A percentile compares a stretch with the other conserved stretches of the same genome.
phyloP scores from a whole-genome alignment of 2,329 filamentous ascomycete species.

The Curvularia hawaiiensis region DNA sequence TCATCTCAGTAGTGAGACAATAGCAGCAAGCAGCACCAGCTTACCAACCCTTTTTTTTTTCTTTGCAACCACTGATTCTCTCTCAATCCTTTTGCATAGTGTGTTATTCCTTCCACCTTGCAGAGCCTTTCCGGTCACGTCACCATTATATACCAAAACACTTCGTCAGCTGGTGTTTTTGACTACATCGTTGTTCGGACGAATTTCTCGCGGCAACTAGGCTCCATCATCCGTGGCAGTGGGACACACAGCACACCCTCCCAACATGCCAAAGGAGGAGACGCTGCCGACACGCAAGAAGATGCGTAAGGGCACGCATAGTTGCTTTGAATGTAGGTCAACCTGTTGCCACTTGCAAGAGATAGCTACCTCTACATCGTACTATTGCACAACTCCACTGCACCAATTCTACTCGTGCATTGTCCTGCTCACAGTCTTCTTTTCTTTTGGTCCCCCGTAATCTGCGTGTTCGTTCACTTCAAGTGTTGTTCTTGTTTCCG shows the following conservation, averaged over 20 bases:
- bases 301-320: conserved; percentile 53
- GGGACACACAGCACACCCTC: conserved; percentile 14
- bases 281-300: conserved; percentile 46
- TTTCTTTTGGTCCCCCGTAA: not conserved
- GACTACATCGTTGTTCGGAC: conserved; percentile 22
- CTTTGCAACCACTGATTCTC: not conserved
- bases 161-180: conserved; percentile 10
- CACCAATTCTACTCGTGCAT: conserved; percentile 9
- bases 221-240: conserved; percentile 6
- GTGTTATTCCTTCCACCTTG: not conserved
- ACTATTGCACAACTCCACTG: conserved; percentile 5
- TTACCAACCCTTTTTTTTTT: conserved; percentile 12
- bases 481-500: not conserved
- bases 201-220: conserved; percentile 24
- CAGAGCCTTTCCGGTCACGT: not conserved
- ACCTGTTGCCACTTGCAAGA: conserved; percentile 8
- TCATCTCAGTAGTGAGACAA: conserved; percentile 8
- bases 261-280: conserved; percentile 46
- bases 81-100: not conserved
- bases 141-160: conserved; percentile 13
- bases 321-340: conserved; percentile 52
- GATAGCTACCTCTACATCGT: conserved; percentile 9
- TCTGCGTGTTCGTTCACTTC: not conserved
- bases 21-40: conserved; percentile 6
- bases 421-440: conserved; percentile 7